Conservation (phyloP, 2,329 filamentous ascomycete species). For the Catunica adiposa region DNA sequence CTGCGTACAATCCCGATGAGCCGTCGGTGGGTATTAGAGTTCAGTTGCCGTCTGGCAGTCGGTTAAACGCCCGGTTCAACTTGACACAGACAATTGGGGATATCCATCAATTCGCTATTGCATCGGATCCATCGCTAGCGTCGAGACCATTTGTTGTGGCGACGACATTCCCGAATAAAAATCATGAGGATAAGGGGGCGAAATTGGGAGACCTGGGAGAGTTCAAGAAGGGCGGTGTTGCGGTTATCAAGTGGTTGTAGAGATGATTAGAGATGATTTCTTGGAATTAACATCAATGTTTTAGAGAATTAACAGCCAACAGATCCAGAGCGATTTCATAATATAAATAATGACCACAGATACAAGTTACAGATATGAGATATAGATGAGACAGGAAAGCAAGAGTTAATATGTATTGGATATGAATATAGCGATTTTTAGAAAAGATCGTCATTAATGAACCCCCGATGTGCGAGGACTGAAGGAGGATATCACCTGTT, state of each 20-base stretch:
- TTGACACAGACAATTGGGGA: slow-evolving; percentile 61
- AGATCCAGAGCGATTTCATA: no score
- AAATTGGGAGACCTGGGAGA: slow-evolving; percentile 44
- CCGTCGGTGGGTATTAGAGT: slow-evolving; percentile 58
- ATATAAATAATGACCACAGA: no score
- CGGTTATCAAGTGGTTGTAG: slow-evolving; percentile 42
- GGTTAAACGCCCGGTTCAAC: slow-evolving; percentile 68
- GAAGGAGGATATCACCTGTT: no score
- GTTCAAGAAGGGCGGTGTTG: slow-evolving; percentile 49
- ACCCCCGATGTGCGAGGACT: no score
- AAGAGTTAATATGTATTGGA: no score
- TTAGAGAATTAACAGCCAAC: not conserved
- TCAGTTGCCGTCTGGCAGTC: slow-evolving; percentile 60
- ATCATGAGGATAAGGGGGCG: slow-evolving; percentile 50
- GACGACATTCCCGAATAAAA: slow-evolving; percentile 71
- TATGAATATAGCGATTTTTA: no score
- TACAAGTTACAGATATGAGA: no score
- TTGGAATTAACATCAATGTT: not conserved
- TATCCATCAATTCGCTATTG: slow-evolving; percentile 57
- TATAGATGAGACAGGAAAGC: not conserved
- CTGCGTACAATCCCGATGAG: slow-evolving; percentile 43
- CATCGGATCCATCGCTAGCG: slow-evolving; percentile 39
- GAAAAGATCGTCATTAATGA: not conserved
- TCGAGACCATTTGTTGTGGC: slow-evolving; percentile 51
- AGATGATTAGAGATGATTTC: no score